phyloP scores from a whole-genome alignment of 2,329 filamentous ascomycete genomes.

The Ophiostoma perfectum region DNA sequence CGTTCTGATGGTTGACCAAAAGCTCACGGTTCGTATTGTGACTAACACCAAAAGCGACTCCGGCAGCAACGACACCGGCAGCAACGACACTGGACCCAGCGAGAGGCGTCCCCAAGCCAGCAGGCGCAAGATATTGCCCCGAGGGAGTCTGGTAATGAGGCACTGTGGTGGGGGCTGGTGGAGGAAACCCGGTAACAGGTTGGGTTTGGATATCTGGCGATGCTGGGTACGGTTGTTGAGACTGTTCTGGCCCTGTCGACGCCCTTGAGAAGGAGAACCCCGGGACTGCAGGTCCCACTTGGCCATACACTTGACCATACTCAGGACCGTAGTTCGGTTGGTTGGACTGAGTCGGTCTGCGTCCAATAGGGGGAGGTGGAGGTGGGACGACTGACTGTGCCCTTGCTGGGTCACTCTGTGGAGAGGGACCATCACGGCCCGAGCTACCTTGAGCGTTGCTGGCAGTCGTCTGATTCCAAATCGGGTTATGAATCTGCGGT shows the following conservation, averaged over 20 bases:
- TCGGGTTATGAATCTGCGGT: background rate
- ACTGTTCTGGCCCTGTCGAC: background rate
- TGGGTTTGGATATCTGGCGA: background rate
- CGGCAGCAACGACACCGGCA: background rate
- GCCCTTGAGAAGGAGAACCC: background rate
- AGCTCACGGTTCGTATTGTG: background rate
- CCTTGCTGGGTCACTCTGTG: background rate
- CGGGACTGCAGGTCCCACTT: background rate
- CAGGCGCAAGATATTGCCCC: background rate
- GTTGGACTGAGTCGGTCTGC: no score
- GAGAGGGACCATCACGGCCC: background rate
- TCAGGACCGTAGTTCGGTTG: no score
- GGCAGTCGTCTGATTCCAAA: background rate
- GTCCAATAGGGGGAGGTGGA: no score
- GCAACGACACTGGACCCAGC: background rate
- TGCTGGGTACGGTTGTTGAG: background rate
- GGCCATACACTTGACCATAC: background rate
- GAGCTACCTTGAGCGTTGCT: background rate
- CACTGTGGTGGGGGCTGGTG: background rate
- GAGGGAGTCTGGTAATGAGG: background rate
- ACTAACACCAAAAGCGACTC: background rate
- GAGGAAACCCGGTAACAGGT: background rate
- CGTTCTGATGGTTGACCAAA: background rate
- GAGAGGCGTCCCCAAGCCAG: background rate
- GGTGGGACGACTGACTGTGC: background rate